Evolutionary conservation across 2,329 filamentous ascomycete genomes (phyloP), one percentile per base, ranked within the genome.

Genomic region (Fusarium mangiferae): DNA sequence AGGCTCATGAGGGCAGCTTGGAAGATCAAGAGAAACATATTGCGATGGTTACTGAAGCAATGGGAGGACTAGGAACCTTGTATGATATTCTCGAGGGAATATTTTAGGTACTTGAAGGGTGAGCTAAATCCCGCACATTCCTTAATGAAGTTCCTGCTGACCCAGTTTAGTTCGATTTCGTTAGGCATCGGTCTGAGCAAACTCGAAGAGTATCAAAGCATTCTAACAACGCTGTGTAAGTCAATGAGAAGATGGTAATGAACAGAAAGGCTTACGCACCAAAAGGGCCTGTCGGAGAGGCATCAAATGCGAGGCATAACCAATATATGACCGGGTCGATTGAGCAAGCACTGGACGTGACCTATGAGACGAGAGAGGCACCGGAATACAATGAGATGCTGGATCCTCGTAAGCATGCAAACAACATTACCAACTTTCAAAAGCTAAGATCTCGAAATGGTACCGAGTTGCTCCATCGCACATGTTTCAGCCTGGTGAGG

Each of bases 1-100:
- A 26, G 8, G 2, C 5, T 28, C 0, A 28, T 5, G 18, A 20
- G 2, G 0, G 0, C 5, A 10, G 0, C 5, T 7, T 7, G 18
- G 12, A 26, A 20, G 12, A 28, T 7, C 12, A 28, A 14, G 0
- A 28, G 12, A 15, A 15, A 5, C 24, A 28, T 5, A 10, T 20
- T 0, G 12, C 18, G 12, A 2, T 28, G 7, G 24, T 3, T 10
- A 3, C 5, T 3, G 12, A 20, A 28, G 44, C 12, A 14, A 0
- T 14, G 1, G 5, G 12, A 0, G 24, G 18, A 20, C 8, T 46
- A 20, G 44, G 24, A 14, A 20, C 0, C 4, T 4, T 28, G 5
- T 0, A 28, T 28, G 18, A 28, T 7, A 28, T 28, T 46, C 24
- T 46, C 10, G 24, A 46, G 8, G 2, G 12, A 28, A 28, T 46